These are phyloP conservation scores for Pseudozyma thailandica DNA, from an alignment of 1,284 basidiomycete genomes.

Conservation along the genomic window DNA sequence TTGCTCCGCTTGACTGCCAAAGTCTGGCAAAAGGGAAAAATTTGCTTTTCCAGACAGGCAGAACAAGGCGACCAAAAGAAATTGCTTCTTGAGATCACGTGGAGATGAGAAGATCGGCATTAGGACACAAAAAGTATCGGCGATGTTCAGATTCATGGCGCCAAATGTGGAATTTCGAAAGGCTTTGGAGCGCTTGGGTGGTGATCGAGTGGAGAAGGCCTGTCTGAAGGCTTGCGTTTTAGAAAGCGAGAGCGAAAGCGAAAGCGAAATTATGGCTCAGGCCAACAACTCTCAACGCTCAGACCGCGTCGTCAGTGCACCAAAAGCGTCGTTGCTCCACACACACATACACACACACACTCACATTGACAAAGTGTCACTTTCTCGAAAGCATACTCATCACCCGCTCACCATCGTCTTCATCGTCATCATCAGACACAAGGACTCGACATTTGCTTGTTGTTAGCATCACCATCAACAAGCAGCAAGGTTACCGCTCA, in stretches of 20 bases:
- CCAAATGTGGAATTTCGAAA: background rate
- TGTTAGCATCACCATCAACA: too few species aligned
- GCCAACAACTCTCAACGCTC: slow-evolving; percentile 12
- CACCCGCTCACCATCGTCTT: background rate
- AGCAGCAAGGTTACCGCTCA: too few species aligned
- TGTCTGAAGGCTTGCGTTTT: slow-evolving; percentile 1
- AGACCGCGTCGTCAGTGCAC: slow-evolving; percentile 46
- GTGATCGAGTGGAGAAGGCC: slow-evolving; percentile 2
- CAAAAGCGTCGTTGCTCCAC: slow-evolving; percentile 22
- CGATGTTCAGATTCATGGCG: too few species aligned
- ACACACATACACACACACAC: background rate
- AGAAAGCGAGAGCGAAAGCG: background rate
- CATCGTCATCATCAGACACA: background rate
- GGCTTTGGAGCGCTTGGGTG: background rate
- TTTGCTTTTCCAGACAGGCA: slow-evolving; percentile 15
- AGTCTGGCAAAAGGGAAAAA: slow-evolving; percentile 36
- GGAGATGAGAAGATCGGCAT: background rate
- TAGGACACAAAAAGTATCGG: background rate
- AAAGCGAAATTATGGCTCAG: background rate
- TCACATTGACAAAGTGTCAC: slow-evolving; percentile 22
- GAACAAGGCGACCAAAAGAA: slow-evolving; percentile 2
- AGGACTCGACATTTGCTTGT: too few species aligned
- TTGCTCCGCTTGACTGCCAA: too few species aligned
- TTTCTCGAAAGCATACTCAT: slow-evolving; percentile 6
- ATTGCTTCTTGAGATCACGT: slow-evolving; percentile 34